phyloP scores from a whole-genome alignment of 306 rosid species.

The Dalbergia cultrata region DNA sequence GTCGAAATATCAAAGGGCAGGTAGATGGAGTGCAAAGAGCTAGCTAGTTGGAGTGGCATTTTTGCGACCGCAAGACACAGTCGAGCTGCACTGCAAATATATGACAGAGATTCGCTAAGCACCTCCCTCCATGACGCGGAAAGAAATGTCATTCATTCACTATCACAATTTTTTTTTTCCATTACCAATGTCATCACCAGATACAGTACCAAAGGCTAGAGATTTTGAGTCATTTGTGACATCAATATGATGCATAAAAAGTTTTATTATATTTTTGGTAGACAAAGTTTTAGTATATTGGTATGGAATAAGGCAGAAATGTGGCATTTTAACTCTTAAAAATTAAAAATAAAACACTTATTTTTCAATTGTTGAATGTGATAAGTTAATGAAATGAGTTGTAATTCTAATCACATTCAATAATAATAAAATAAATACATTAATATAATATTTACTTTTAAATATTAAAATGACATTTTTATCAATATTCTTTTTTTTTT shows the following conservation, averaged over 20 bases:
- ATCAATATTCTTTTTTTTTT: no score
- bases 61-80: slow-evolving; percentile 25
- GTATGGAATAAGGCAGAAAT: no score
- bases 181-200: background rate
- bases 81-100: slow-evolving; percentile 20
- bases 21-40: background rate
- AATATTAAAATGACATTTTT: no score
- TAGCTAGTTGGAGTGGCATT: slow-evolving; percentile 6
- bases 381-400: no score
- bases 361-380: no score
- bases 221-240: background rate
- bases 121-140: background rate
- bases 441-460: no score
- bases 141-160: slow-evolving; percentile 41
- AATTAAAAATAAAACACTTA: no score
- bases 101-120: slow-evolving; percentile 41
- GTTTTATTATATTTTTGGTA: no score
- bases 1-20: background rate
- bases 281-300: no score
- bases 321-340: no score
- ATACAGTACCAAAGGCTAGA: background rate
- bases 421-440: no score
- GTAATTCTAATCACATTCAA: no score
- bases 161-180: background rate
- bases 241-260: background rate